Percentiles rank a stretch among this genome's conserved stretches.
These are phyloP conservation scores for Scalesia atractyloides DNA, from an alignment of 129 eudicot genomes.

Conservation along the genomic window DNA sequence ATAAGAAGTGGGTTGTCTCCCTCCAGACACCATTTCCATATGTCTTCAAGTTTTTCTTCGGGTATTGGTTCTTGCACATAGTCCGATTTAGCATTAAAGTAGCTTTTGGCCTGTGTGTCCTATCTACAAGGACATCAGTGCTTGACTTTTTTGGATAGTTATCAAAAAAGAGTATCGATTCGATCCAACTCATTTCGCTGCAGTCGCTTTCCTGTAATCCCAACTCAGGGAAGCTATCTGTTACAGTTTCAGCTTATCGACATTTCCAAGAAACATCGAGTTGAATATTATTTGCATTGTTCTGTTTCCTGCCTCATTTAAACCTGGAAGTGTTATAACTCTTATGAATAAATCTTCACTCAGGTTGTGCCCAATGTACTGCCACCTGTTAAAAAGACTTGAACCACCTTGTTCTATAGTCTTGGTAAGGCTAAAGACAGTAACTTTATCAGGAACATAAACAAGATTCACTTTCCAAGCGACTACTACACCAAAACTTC, in stretches of 20 bases:
- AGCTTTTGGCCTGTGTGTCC: not conserved
- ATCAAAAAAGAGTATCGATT: not conserved
- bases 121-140: not conserved
- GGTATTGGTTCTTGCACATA: conserved; percentile 11
- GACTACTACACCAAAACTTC: conserved; percentile 18
- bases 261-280: conserved; percentile 2
- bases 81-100: conserved; percentile 8
- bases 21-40: conserved; percentile 1
- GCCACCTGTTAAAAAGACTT: conserved; percentile 19
- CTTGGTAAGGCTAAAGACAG: conserved; percentile 20
- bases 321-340: not conserved
- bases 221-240: not conserved
- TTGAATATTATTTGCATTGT: not conserved
- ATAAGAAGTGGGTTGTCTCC: not conserved
- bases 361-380: conserved; percentile 4
- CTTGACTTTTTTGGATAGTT: not conserved
- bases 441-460: conserved; percentile 19
- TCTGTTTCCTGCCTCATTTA: not conserved
- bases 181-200: conserved; percentile 5
- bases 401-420: conserved; percentile 26
- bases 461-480: conserved; percentile 29
- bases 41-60: not conserved
- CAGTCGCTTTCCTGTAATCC: conserved; percentile 2
- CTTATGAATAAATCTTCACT: conserved; percentile 19
- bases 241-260: not conserved